Percentiles rank a stretch among this genome's conserved stretches.
phyloP scores from a whole-genome alignment of 805 yeast genomes.

The Candida xyloterini region DNA sequence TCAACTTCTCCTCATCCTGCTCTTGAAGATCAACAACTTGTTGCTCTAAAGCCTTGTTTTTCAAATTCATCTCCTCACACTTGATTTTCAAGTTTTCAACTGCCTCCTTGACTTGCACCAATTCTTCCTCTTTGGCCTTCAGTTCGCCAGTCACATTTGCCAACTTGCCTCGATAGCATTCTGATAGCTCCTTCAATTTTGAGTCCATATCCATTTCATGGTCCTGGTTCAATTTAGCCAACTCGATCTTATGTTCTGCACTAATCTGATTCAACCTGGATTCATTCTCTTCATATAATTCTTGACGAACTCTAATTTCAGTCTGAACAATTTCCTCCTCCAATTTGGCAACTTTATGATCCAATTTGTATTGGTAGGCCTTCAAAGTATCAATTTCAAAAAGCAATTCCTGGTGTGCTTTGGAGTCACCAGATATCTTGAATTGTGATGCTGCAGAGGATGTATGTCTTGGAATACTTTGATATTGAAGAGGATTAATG shows the following conservation, averaged over 20 bases:
- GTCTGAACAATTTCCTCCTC: conserved; percentile 26
- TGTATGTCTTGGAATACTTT: conserved; percentile 24
- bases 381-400: conserved; percentile 30
- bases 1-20: conserved; percentile 5
- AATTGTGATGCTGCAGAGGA: conserved; percentile 13
- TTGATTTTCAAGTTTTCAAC: conserved; percentile 11
- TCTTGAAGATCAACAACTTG: conserved; percentile 7
- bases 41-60: conserved; percentile 8
- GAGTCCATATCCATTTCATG: conserved; percentile 25
- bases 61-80: conserved; percentile 5
- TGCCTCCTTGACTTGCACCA: conserved; percentile 6
- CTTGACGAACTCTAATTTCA: conserved; percentile 31
- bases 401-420: conserved; percentile 21
- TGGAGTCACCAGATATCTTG: conserved; percentile 9
- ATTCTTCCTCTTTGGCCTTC: conserved; percentile 9
- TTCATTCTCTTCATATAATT: conserved; percentile 34
- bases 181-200: conserved; percentile 31
- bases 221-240: conserved; percentile 33
- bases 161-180: conserved; percentile 33
- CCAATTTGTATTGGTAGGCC: conserved; percentile 19
- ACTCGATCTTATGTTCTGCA: conserved; percentile 30
- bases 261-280: conserved; percentile 37
- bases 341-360: conserved; percentile 22
- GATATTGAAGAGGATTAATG: conserved; percentile 30
- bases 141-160: conserved; percentile 20